phyloP scores from a whole-genome alignment of 345 rosid species.

The Citropsis articulata region DNA sequence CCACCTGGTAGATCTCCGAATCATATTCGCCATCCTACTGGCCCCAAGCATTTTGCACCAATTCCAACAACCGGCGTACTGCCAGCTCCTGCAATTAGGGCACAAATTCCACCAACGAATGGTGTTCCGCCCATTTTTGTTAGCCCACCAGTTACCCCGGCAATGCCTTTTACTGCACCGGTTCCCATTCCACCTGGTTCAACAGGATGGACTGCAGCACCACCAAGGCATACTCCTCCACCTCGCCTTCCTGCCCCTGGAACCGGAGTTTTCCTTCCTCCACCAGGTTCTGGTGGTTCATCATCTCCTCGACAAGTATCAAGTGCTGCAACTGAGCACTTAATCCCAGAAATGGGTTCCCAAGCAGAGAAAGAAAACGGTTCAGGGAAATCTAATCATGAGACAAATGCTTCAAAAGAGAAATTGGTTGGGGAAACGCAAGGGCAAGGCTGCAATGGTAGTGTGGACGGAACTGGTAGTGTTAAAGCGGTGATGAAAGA shows the following conservation, averaged over 20 bases:
- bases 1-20: constrained; percentile 53
- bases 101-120: constrained; percentile 55
- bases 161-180: constrained; percentile 57
- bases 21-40: constrained; percentile 47
- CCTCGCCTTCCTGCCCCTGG: constrained; percentile 71
- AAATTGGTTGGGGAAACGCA: constrained; percentile 21
- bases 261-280: constrained; percentile 97
- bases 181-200: constrained; percentile 58
- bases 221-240: constrained; percentile 62
- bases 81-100: constrained; percentile 49
- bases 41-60: constrained; percentile 54
- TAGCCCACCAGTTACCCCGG: constrained; percentile 44
- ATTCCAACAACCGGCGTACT: constrained; percentile 44
- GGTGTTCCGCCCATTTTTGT: constrained; percentile 52
- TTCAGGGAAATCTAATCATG: constrained; percentile 22
- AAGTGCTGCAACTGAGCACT: constrained; percentile 22
- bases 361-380: constrained; percentile 30
- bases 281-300: constrained; percentile 46
- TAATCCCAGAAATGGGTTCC: constrained; percentile 19
- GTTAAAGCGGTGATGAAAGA: constrained; percentile 18
- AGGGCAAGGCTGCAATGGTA: constrained; percentile 42
- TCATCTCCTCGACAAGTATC: constrained; percentile 32
- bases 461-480: constrained; percentile 18
- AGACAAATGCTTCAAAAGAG: constrained; percentile 16
- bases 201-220: constrained; percentile 60